phyloP scores from a whole-genome alignment of 2,329 filamentous ascomycete species.

The Trichoderma koningii region DNA sequence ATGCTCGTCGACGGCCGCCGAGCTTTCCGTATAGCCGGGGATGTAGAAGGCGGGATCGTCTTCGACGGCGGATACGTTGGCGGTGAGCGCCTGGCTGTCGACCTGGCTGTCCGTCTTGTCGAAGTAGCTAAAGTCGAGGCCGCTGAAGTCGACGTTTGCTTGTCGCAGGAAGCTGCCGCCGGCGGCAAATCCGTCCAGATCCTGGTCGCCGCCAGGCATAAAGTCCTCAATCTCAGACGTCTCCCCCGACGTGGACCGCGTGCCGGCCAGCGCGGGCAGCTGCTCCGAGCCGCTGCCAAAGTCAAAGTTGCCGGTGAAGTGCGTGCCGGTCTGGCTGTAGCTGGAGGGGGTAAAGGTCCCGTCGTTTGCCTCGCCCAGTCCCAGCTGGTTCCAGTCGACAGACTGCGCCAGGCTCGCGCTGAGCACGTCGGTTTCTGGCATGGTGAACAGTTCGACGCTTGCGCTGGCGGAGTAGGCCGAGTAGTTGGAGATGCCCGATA shows the following conservation, averaged over 20 bases:
- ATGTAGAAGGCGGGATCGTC: conserved; percentile 55
- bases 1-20: conserved; percentile 42
- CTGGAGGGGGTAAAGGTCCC: conserved; percentile 56
- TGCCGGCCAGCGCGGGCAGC: conserved; percentile 56
- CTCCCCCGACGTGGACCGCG: conserved; percentile 65
- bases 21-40: conserved; percentile 48
- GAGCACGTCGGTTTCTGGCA: conserved; percentile 56
- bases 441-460: conserved; percentile 54
- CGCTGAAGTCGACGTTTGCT: conserved; percentile 47
- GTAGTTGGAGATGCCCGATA: conserved; percentile 55
- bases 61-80: conserved; percentile 53
- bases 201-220: conserved; percentile 50
- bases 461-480: conserved; percentile 50
- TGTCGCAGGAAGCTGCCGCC: conserved; percentile 52
- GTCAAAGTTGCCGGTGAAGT: conserved; percentile 55
- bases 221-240: conserved; percentile 68
- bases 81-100: conserved; percentile 43
- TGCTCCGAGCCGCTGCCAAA: conserved; percentile 57
- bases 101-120: conserved; percentile 50
- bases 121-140: conserved; percentile 59
- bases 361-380: conserved; percentile 48
- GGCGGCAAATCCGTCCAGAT: conserved; percentile 51
- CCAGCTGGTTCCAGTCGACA: conserved; percentile 51
- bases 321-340: conserved; percentile 56
- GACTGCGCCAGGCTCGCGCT: conserved; percentile 60